A percentile compares a stretch with the other conserved stretches of the same genome.
These are phyloP conservation scores for Saccharomycopsis fodiens DNA, from an alignment of 805 yeast genomes.

Conservation along the genomic window DNA sequence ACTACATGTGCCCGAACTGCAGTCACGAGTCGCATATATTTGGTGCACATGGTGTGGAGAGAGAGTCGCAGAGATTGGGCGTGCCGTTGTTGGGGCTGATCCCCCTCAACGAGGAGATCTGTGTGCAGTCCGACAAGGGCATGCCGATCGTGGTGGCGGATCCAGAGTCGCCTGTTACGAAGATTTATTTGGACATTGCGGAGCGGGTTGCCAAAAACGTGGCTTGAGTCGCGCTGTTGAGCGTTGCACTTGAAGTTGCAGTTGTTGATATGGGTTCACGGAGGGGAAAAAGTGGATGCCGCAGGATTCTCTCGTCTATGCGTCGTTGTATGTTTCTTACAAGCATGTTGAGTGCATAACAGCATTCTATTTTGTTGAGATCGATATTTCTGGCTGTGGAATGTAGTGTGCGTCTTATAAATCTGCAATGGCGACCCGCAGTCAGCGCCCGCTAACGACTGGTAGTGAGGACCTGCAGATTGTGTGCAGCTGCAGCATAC, in stretches of 20 bases:
- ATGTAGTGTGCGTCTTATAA: too few species aligned
- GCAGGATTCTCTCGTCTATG: neutral
- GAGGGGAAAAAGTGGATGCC: neutral
- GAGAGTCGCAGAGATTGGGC: constrained; percentile 41
- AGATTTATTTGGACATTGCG: constrained; percentile 46
- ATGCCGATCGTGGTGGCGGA: constrained; percentile 48
- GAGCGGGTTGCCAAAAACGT: constrained; percentile 26
- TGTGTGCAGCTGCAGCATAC: too few species aligned
- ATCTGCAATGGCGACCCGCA: too few species aligned
- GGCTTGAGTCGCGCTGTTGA: neutral
- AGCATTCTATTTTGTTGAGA: too few species aligned
- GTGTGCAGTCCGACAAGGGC: constrained; percentile 56
- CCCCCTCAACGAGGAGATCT: constrained; percentile 57
- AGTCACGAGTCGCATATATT: constrained; percentile 65
- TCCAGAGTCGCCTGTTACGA: constrained; percentile 31
- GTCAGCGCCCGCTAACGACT: too few species aligned
- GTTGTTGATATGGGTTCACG: neutral
- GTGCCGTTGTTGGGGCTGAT: constrained; percentile 54
- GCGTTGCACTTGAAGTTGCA: neutral
- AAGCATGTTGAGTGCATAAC: too few species aligned
- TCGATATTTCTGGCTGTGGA: too few species aligned
- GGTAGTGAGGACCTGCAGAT: too few species aligned
- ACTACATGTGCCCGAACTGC: constrained; percentile 69
- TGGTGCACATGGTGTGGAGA: constrained; percentile 44
- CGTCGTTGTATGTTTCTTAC: too few species aligned